Base-by-base conservation (phyloP, 441 rosid genomes). In the Syzygium malaccense region DNA sequence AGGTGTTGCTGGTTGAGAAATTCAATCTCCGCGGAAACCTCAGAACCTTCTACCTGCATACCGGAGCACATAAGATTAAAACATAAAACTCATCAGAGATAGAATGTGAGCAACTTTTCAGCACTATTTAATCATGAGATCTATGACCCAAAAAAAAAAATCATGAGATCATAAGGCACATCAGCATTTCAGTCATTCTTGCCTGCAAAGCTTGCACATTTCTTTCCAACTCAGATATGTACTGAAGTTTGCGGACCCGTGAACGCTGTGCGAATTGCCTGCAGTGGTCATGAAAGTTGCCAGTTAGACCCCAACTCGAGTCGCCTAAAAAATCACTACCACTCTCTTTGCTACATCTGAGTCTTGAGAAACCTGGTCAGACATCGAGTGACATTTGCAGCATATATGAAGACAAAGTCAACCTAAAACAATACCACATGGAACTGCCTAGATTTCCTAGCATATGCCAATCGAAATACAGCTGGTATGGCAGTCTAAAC, bases 231-330 rank as follows among this genome's bases (percentile, higher is more conserved):
- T 93, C 93, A 10, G 95, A 91, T 90, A 93, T 93, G 90, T 93
- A 93, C 88, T 92, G 93, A 33, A 93, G 92, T 88, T 91, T 93
- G 90, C 92, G 90, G 33, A 93, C 86, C 80, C 95, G 92, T 86
- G 95, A 93, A 33, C 95, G 92, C 88, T 93, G 94, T 62, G 94
- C 95, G 26, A 92, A 91, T 92, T 93, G 94, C 88, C 95, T 93
- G 89, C 32, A 28, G 25, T 32, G 14, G 84, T 28, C 20, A 57
- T 17, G 87, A 86, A 66, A n/a, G 49, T 64, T 8, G 55, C 79
- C 56, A 37, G 48, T 88, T 85, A 25, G 23, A 88, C 1, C 58
- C 55, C 58, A 56, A 17, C 17, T n/a, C 10, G 15, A 26, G 15
- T 68, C 45, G 1, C 53, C n/a, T 51, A 23, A n/a, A 20, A 80